Percentiles rank a stretch among this genome's conserved stretches.
These are phyloP conservation scores for Alternaria triticimaculans DNA, from an alignment of 2,329 filamentous ascomycete species.

Conservation along the genomic window DNA sequence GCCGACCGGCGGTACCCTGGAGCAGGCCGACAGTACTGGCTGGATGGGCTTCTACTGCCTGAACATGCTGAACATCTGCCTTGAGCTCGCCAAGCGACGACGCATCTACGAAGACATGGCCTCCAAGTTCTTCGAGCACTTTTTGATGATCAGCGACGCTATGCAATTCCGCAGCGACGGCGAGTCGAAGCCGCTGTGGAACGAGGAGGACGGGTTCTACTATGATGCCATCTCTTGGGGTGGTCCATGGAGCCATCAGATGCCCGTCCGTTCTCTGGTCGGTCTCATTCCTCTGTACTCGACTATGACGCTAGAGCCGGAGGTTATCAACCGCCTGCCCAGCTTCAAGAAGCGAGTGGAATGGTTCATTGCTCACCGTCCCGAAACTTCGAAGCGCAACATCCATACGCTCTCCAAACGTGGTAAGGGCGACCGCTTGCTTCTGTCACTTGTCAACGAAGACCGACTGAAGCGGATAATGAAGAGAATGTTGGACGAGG, in stretches of 20 bases:
- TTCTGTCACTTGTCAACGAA: slow-evolving; percentile 90
- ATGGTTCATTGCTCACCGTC: slow-evolving; percentile 90
- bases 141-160: slow-evolving; percentile 95
- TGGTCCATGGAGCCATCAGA: slow-evolving; percentile 88
- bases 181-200: slow-evolving; percentile 87
- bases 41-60: slow-evolving; percentile 99
- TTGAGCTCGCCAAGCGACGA: slow-evolving; percentile 93
- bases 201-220: slow-evolving; percentile 96
- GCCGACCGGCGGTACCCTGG: slow-evolving; percentile 89
- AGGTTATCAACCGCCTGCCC: slow-evolving; percentile 89
- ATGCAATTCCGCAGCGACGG: slow-evolving; percentile 77
- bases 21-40: slow-evolving; percentile 96
- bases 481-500: slow-evolving; percentile 89
- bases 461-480: slow-evolving; percentile 90
- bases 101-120: slow-evolving; percentile 96
- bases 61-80: slow-evolving; percentile 94
- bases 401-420: slow-evolving; percentile 92
- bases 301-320: slow-evolving; percentile 89
- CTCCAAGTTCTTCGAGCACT: slow-evolving; percentile 98
- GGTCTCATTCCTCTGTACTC: slow-evolving; percentile 93
- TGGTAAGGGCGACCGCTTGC: slow-evolving; percentile 86
- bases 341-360: slow-evolving; percentile 91
- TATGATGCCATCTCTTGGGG: slow-evolving; percentile 98
- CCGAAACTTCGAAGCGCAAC: slow-evolving; percentile 88
- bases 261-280: slow-evolving; percentile 89